Conservation (phyloP, 176 grass and related monocot genomes). For the Saccharum officinarum region DNA sequence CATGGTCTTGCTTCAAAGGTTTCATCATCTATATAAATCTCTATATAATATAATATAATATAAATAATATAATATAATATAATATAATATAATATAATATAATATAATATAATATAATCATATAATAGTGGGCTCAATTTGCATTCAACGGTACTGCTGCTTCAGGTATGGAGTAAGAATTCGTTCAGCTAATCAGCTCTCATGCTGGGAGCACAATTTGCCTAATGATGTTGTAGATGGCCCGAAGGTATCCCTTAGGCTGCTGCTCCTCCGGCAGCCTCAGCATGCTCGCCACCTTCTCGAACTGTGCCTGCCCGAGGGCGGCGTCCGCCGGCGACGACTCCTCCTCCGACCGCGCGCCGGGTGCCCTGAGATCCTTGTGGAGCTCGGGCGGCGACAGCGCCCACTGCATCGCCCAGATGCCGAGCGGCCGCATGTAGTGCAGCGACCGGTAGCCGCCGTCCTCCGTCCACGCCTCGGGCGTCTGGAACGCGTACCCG, state of each 20-base stretch:
- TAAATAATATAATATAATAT: too few species aligned
- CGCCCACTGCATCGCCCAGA: conserved; percentile 97
- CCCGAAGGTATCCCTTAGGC: conserved; percentile 42
- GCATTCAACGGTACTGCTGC: too few species aligned
- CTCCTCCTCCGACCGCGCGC: fast-evolving
- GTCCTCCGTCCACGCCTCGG: conserved; percentile 71
- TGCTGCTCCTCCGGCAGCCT: conserved; percentile 60
- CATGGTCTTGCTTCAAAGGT: not conserved
- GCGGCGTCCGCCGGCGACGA: conserved; percentile 3
- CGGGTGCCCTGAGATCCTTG: conserved; percentile 9
- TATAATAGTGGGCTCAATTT: too few species aligned
- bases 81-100: too few species aligned
- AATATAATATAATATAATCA: too few species aligned
- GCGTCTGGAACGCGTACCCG: conserved; percentile 85
- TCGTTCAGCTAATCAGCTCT: not conserved
- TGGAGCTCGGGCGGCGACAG: conserved; percentile 59
- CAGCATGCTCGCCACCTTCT: conserved; percentile 66
- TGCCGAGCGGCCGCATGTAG: conserved; percentile 79
- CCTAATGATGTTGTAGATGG: conserved; percentile 54
- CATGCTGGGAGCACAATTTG: conserved; percentile 23
- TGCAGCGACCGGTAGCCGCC: conserved; percentile 69
- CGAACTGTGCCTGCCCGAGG: conserved; percentile 44
- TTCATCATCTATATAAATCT: not conserved
- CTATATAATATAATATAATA: too few species aligned
- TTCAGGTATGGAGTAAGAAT: too few species aligned